Conservation (phyloP, 257 asterid species). For the Solanum dulcamara region DNA sequence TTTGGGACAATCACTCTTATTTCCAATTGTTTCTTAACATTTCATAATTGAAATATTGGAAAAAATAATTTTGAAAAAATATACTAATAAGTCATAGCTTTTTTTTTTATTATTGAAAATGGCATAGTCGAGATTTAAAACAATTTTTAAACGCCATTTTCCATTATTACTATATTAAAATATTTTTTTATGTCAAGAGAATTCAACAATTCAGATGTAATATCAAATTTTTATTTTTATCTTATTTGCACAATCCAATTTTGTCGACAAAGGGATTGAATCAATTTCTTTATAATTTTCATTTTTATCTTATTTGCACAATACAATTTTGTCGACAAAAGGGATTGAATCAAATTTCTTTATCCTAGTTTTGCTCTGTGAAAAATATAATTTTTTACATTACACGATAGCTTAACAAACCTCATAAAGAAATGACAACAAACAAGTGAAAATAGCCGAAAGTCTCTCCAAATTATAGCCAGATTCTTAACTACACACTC, state of each 20-base stretch:
- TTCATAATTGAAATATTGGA: background rate
- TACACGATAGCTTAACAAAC: background rate
- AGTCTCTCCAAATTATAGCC: too few relatives aligned
- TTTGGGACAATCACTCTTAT: background rate
- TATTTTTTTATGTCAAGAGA: background rate
- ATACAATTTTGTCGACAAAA: too few relatives aligned
- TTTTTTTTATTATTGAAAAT: background rate
- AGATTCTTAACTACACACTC: too few relatives aligned
- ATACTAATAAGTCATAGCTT: background rate
- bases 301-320: too few relatives aligned
- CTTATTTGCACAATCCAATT: too few relatives aligned
- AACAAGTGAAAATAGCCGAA: too few relatives aligned
- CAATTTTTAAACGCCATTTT: background rate
- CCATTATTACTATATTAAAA: background rate
- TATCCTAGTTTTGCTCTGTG: too few relatives aligned
- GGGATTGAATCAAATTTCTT: too few relatives aligned
- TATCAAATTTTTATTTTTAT: background rate
- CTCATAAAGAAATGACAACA: background rate
- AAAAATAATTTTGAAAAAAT: background rate
- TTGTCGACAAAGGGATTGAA: too few relatives aligned
- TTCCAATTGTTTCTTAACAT: background rate
- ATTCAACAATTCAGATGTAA: background rate
- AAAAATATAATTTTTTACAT: background rate
- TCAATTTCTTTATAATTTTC: too few relatives aligned
- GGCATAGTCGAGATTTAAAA: background rate